phyloP scores from a whole-genome alignment of 768 basidiomycete genomes.

The Suillus decipiens region DNA sequence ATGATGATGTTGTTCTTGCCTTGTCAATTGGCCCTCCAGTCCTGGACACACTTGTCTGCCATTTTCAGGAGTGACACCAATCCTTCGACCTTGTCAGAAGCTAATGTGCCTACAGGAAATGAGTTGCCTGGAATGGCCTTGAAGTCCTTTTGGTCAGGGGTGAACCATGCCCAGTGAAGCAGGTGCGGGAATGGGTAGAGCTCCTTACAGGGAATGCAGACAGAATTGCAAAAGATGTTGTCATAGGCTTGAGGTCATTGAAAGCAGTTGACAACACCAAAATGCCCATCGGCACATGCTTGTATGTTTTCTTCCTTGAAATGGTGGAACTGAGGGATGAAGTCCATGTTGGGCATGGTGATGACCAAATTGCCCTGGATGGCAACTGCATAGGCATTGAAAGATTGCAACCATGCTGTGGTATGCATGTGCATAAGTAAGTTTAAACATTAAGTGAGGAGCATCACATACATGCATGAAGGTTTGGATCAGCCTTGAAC shows the following conservation, averaged over 20 bases:
- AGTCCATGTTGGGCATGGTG: slow-evolving; percentile 2
- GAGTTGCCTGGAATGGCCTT: background rate
- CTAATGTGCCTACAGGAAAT: slow-evolving; percentile 2
- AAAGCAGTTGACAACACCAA: background rate
- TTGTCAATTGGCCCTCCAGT: background rate
- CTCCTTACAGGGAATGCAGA: slow-evolving; percentile 3
- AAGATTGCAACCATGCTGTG: background rate
- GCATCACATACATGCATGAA: background rate
- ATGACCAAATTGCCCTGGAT: background rate
- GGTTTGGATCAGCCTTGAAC: background rate
- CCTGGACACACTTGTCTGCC: background rate
- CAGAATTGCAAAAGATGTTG: background rate
- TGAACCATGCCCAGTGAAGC: slow-evolving; percentile 7
- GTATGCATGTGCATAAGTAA: background rate
- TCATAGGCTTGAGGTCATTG: no score
- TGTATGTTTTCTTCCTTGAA: background rate
- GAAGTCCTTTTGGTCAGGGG: slow-evolving; percentile 4
- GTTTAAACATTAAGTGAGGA: background rate
- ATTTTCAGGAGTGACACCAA: background rate
- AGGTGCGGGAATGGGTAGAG: background rate
- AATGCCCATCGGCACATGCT: background rate
- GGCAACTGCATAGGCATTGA: background rate
- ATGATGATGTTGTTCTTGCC: background rate
- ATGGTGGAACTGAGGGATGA: background rate
- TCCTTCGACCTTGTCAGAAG: slow-evolving; percentile 1